Evolutionary conservation across 257 asterid genomes (phyloP).

Genomic region (Ajuga chamaepitys): DNA sequence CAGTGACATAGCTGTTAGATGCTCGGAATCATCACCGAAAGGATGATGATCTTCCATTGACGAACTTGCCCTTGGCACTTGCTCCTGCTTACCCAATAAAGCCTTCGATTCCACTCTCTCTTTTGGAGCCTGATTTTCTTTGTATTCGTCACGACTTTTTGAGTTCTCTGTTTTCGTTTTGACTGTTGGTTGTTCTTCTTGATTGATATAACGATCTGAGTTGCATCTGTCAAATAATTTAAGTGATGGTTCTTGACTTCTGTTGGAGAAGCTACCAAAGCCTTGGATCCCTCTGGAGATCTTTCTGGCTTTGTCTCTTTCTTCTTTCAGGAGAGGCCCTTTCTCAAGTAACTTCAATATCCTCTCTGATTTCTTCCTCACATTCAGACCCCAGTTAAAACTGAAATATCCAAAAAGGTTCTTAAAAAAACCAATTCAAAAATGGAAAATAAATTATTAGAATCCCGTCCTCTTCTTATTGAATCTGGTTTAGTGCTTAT

Average conservation of each 20-base stretch:
- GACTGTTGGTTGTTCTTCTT: constrained; percentile 11
- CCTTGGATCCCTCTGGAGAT: constrained; percentile 81
- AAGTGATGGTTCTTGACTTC: constrained; percentile 26
- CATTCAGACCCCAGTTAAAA: constrained; percentile 75
- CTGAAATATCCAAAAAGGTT: no score
- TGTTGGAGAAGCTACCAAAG: constrained; percentile 65
- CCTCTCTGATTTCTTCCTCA: constrained; percentile 63
- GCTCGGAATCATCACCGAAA: constrained; percentile 31
- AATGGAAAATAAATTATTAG: no score
- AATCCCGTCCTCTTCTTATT: no score
- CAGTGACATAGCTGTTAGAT: constrained; percentile 31
- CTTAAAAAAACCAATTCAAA: no score
- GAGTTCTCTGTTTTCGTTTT: constrained; percentile 13
- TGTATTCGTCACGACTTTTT: constrained; percentile 14
- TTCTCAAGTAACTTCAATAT: constrained; percentile 57
- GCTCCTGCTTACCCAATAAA: constrained; percentile 29
- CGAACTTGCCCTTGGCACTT: constrained; percentile 6
- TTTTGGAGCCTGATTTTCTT: constrained; percentile 44
- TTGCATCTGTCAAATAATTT: constrained; percentile 44
- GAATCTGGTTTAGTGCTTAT: no score
- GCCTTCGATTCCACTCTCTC: constrained; percentile 31
- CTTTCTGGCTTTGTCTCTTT: constrained; percentile 56
- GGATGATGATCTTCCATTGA: constrained; percentile 43
- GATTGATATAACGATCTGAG: constrained; percentile 41
- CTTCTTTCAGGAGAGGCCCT: constrained; percentile 61